Evolutionary conservation across 176 grass and related monocot genomes (phyloP), one percentile per base, ranked within the genome.

Genomic region (Saccharum officinarum): DNA sequence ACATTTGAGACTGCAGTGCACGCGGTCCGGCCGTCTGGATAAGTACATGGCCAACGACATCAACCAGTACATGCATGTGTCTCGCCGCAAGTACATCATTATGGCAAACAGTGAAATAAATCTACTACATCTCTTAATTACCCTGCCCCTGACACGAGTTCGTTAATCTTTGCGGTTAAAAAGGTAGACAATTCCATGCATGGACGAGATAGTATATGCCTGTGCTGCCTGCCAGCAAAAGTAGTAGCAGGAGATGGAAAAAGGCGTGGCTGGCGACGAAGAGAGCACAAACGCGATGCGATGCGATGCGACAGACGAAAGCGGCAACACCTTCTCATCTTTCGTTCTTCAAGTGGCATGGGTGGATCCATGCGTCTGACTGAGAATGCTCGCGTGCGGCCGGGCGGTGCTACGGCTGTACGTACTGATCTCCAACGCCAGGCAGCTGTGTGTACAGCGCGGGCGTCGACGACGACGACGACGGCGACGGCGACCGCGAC

Each of bases 101-200:
- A 73, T 80, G 89, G 49, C 89, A 87, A 87, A 40, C 75, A 72
- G 76, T 84, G 61, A 76, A 79, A 87, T 70, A 80, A 79, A 91
- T 70, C 80, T 50, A 15, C 59, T 20, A 47, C 42, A 67, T 68
- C 72, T 52, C 83, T 87, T 69, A 60, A 80, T 62, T 62, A 52
- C 46, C 46, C 46, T 16, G 14, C 14, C 46, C 14, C 31, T 50
- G 3, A 66, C 28, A 17, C 18, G 11, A 31, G 7, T 22, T 25
- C 54, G 54, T 55, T 57, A 8, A 52, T 52, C 47, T 52, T 6
- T 4, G 78, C 78, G 52, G 60, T 74, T 66, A 38, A 39, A 38
- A 75, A 55, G 22, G 61, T 28, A 28, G 28, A 28, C 28, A 28
- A 28, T 7, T 17, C 40, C 42, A 0, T 64, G 39, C 18, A 22